These are phyloP conservation scores for Onygena corvina DNA, from an alignment of 2,329 filamentous ascomycete genomes.

Conservation along the genomic window DNA sequence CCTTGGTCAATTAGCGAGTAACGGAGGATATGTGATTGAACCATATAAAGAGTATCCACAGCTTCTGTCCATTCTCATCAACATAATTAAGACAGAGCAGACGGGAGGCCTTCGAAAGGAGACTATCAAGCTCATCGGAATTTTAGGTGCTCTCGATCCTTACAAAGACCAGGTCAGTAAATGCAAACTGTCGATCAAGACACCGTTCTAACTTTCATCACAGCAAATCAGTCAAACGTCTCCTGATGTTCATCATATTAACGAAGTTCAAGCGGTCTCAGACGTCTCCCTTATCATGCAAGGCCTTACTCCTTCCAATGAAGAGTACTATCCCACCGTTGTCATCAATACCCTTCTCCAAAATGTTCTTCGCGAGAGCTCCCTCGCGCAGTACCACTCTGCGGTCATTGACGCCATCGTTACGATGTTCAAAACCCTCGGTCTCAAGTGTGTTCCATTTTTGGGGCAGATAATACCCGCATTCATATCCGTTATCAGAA, in stretches of 20 bases:
- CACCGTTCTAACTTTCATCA: constrained; percentile 9
- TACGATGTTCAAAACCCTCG: constrained; percentile 94
- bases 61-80: constrained; percentile 80
- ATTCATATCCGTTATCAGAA: constrained; percentile 78
- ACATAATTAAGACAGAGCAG: constrained; percentile 87
- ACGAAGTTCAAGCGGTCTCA: constrained; percentile 59
- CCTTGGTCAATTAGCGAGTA: constrained; percentile 82
- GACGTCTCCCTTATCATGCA: constrained; percentile 98
- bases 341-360: constrained; percentile 92
- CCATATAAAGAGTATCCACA: constrained; percentile 93
- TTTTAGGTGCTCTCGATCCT: constrained; percentile 84
- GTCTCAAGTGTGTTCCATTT: constrained; percentile 90
- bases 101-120: constrained; percentile 76
- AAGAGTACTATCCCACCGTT: constrained; percentile 96
- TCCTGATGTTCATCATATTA: constrained; percentile 63
- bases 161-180: constrained; percentile 68
- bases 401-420: constrained; percentile 95
- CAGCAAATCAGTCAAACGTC: constrained; percentile 77
- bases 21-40: constrained; percentile 93
- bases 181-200: background rate
- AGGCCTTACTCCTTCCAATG: constrained; percentile 86
- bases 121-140: constrained; percentile 93
- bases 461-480: constrained; percentile 88
- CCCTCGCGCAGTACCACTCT: constrained; percentile 79
- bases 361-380: constrained; percentile 74